A percentile compares a stretch with the other conserved stretches of the same genome.
Evolutionary conservation across 2,329 filamentous ascomycete genomes (phyloP).

Genomic region (Epichloe festucae): DNA sequence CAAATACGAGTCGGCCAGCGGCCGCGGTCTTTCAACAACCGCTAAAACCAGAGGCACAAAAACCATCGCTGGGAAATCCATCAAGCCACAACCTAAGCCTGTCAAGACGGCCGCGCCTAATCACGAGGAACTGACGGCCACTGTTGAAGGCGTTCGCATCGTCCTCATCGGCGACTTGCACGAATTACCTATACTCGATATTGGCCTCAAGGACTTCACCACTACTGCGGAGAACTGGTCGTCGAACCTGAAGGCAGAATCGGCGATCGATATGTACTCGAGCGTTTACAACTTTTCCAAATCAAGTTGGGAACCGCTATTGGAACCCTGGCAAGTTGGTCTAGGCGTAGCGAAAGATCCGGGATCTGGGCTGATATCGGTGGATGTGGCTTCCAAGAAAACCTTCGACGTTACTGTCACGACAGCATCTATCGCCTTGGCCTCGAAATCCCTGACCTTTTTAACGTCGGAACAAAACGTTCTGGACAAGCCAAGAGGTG

Average conservation of each 20-base stretch:
- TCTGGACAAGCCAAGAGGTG: constrained; percentile 79
- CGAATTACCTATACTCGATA: constrained; percentile 86
- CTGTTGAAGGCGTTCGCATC: constrained; percentile 76
- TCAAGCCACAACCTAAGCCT: constrained; percentile 10
- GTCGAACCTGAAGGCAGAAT: constrained; percentile 71
- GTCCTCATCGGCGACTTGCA: constrained; percentile 93
- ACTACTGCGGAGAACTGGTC: constrained; percentile 86
- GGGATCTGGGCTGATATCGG: constrained; percentile 60
- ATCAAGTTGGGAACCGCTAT: constrained; percentile 90
- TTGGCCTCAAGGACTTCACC: constrained; percentile 83
- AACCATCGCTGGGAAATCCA: constrained; percentile 19
- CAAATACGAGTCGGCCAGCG: constrained; percentile 44
- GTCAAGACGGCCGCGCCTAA: constrained; percentile 8
- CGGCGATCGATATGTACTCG: constrained; percentile 82
- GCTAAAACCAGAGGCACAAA: constrained; percentile 28
- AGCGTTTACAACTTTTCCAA: constrained; percentile 99
- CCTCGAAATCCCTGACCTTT: constrained; percentile 86
- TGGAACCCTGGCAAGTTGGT: constrained; percentile 94
- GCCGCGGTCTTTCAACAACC: constrained; percentile 40
- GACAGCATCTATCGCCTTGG: constrained; percentile 82
- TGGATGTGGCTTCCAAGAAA: constrained; percentile 82
- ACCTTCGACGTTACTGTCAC: constrained; percentile 86
- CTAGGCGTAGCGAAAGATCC: constrained; percentile 74
- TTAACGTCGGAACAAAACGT: constrained; percentile 76
- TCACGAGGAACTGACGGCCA: constrained; percentile 71